These are phyloP conservation scores for Populus hybrid DNA, from an alignment of 441 rosid species.

Conservation along the genomic window DNA sequence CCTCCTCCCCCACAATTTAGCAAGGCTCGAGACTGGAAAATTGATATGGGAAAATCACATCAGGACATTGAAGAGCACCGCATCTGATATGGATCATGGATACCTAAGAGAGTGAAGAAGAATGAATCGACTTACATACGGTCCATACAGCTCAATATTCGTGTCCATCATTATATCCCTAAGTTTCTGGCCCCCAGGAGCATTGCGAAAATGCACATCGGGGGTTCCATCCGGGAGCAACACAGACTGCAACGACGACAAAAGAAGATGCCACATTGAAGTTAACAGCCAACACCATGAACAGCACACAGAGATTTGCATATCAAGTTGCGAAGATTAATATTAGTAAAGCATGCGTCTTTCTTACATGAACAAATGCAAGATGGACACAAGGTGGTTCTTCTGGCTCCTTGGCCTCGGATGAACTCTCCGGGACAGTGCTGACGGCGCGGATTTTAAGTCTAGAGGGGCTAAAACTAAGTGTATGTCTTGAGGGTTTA, in stretches of 20 bases:
- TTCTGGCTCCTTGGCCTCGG: slow-evolving; percentile 29
- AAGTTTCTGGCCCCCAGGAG: slow-evolving; percentile 78
- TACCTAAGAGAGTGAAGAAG: neutral
- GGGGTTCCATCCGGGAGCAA: slow-evolving; percentile 87
- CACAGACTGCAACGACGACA: slow-evolving; percentile 48
- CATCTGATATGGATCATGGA: too few relatives aligned
- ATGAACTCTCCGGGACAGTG: slow-evolving; percentile 38
- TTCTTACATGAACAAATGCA: slow-evolving; percentile 84
- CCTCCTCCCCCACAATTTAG: slow-evolving; percentile 90
- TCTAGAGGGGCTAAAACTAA: slow-evolving; percentile 16
- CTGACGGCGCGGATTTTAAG: slow-evolving; percentile 44
- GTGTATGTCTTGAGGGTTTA: slow-evolving; percentile 16
- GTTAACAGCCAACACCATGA: neutral
- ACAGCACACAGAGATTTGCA: too few relatives aligned
- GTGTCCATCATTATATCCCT: slow-evolving; percentile 82
- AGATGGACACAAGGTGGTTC: slow-evolving; percentile 61
- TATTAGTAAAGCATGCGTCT: too few relatives aligned
- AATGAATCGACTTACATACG: slow-evolving; percentile 53
- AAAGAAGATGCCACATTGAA: neutral
- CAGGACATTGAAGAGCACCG: too few relatives aligned
- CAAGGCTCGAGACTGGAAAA: slow-evolving; percentile 56
- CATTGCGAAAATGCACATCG: slow-evolving; percentile 66
- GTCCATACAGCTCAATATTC: slow-evolving; percentile 82
- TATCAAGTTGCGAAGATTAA: too few relatives aligned
- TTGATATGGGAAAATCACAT: neutral